A percentile compares a stretch with the other conserved stretches of the same genome.
These are phyloP conservation scores for Dryas drummondii DNA, from an alignment of 306 rosid species.

Conservation along the genomic window DNA sequence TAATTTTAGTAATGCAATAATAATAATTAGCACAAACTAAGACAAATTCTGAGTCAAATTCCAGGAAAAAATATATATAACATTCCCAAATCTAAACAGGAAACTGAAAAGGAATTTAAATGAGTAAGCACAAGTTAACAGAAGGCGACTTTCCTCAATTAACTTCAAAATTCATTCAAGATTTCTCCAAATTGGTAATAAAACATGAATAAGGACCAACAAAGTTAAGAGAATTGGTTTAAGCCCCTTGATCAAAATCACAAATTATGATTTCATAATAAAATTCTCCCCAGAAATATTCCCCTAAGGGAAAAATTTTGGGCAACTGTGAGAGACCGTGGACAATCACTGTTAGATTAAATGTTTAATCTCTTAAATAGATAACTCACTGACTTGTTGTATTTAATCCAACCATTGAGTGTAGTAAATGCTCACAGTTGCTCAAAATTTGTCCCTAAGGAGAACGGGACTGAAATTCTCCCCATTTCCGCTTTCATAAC, in stretches of 20 bases:
- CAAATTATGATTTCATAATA: too few species aligned
- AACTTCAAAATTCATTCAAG: background rate
- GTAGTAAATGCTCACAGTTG: too few species aligned
- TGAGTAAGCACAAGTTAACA: background rate
- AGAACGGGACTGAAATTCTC: too few species aligned
- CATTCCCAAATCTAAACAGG: background rate
- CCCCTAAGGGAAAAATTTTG: too few species aligned
- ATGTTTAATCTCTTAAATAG: too few species aligned
- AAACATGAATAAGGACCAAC: background rate
- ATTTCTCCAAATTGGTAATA: background rate
- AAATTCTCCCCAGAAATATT: too few species aligned
- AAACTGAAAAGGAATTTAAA: background rate
- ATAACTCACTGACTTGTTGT: too few species aligned
- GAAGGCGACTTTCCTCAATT: background rate
- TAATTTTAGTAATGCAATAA: background rate
- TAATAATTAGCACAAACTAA: background rate
- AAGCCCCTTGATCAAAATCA: too few species aligned
- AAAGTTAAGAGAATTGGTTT: background rate
- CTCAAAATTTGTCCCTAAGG: too few species aligned
- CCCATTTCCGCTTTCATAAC: background rate
- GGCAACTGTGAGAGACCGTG: too few species aligned
- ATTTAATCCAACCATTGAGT: too few species aligned
- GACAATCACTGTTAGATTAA: too few species aligned
- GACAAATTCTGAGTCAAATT: background rate
- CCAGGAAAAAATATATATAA: background rate